Base-by-base conservation (phyloP, 164 flowering plant genomes). In the Platanus orientalis region DNA sequence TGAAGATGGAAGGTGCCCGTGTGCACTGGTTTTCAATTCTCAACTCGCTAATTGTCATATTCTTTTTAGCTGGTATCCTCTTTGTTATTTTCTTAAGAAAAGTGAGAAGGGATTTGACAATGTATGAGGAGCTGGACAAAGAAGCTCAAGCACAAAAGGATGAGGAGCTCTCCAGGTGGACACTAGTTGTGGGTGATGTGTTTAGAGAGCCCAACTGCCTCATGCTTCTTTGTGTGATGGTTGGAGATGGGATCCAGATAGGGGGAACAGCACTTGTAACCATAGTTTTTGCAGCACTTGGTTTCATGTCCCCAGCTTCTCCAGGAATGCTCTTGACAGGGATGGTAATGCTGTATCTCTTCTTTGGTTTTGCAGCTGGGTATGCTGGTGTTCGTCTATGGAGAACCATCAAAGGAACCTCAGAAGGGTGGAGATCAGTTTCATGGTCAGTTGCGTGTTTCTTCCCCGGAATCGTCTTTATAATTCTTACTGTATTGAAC, bases 61-160 rank as follows among this genome's bases (percentile, higher is more conserved):
- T 51, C 49, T 67, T 61, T 52, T 59, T 67, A 28, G 71, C 71
- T 42, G 71, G 71, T 1, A 67, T 67, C 10, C 65, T 71, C 49
- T 53, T 57, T 48, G 64, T 61, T 17, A 67, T 67, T 39, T 67
- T 67, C 63, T 67, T 67, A 52, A 67, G 71, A 60, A 67, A 65
- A 2, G 65, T 67, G 23, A 24, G 71, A 34, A 40, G 71, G 23
- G 71, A 62, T 40, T 67, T 84, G 68, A 81, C 85, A 14, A 74
- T 80, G 10, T 84, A 84, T 69, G 88, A 81, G 72, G 85, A 84
- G 65, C 82, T 84, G 39, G 85, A 84, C 70, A 81, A 81, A 76
- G 85, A 81, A 70, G 88, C 88, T 65, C 88, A 81, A 64, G 85
- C 88, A 24, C 84, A 80, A 71, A 83, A 81, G 85, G 81, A 83